Percentiles rank a stretch among this genome's conserved stretches.
These are phyloP conservation scores for Cladosporium sp. DNA, from an alignment of 2,329 filamentous ascomycete species.

Conservation along the genomic window DNA sequence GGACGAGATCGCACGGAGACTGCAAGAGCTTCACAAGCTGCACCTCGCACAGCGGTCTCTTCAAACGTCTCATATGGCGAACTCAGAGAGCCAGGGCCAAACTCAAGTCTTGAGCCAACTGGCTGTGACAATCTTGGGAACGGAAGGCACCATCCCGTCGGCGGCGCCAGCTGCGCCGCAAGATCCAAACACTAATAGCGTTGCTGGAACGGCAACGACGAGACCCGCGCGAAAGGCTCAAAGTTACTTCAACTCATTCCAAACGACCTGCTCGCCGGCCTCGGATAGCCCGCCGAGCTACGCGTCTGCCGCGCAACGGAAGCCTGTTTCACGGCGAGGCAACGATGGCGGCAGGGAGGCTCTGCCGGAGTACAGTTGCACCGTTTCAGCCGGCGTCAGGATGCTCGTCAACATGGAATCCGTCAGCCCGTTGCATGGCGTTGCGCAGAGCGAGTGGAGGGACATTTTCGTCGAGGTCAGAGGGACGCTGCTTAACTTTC, in stretches of 20 bases:
- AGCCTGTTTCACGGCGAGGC: constrained; percentile 13
- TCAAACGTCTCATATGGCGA: not conserved
- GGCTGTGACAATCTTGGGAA: constrained; percentile 2
- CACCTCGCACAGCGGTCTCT: not conserved
- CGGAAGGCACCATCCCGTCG: not conserved
- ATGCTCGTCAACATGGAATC: constrained; percentile 30
- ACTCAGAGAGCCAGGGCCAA: constrained; percentile 2
- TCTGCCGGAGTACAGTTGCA: constrained; percentile 30
- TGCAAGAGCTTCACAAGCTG: constrained; percentile 7
- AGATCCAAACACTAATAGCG: not conserved
- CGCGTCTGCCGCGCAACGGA: constrained; percentile 18
- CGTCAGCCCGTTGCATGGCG: constrained; percentile 25
- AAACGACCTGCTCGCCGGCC: constrained; percentile 25
- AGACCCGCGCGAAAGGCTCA: constrained; percentile 20
- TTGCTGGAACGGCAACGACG: constrained; percentile 4
- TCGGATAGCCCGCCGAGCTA: constrained; percentile 30
- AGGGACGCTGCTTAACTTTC: constrained; percentile 62
- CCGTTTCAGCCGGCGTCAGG: constrained; percentile 26
- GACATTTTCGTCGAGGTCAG: constrained; percentile 56
- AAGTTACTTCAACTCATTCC: constrained; percentile 32
- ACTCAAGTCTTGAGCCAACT: not conserved
- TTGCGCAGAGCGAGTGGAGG: constrained; percentile 28
- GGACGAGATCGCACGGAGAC: constrained; percentile 5
- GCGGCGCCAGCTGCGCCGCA: not conserved
- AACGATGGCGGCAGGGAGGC: constrained; percentile 19